Evolutionary conservation across 352 stramenopile genomes (phyloP).

Genomic region (Globisporangium spinosum): DNA sequence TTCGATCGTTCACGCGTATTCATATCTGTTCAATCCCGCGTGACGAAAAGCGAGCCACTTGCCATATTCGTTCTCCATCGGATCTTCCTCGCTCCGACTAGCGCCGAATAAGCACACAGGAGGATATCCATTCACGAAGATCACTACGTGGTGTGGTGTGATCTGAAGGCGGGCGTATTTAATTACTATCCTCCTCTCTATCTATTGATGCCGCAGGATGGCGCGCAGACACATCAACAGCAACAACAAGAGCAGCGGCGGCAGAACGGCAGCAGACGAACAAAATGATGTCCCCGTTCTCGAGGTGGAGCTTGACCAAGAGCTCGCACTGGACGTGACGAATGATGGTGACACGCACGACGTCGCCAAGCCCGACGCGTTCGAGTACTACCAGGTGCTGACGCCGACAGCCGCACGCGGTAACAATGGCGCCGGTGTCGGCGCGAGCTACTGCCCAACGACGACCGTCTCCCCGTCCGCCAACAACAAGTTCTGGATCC

Average conservation of each 20-base stretch:
- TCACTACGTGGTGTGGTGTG: not conserved
- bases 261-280: not conserved
- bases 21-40: constrained; percentile 1
- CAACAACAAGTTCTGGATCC: constrained; percentile 15
- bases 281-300: not conserved
- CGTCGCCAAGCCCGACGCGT: constrained; percentile 3
- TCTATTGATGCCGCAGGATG: constrained; percentile 3
- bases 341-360: not conserved
- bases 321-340: constrained; percentile 1
- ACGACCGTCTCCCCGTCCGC: not conserved
- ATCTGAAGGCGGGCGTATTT: not conserved
- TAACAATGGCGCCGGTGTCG: too few relatives aligned
- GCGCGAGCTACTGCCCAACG: constrained; percentile 1
- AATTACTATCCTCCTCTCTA: not conserved
- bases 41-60: not conserved
- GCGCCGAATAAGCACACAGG: not conserved
- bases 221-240: not conserved
- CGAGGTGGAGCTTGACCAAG: not conserved
- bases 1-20: not conserved
- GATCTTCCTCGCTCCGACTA: not conserved
- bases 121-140: not conserved
- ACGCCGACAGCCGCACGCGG: constrained; percentile 5
- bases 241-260: not conserved
- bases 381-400: constrained; percentile 17
- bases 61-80: not conserved